Evolutionary conservation across 495 filamentous ascomycete species (phyloP), one percentile per base, ranked within the genome.

Genomic region (Mytilinidion resinicola): DNA sequence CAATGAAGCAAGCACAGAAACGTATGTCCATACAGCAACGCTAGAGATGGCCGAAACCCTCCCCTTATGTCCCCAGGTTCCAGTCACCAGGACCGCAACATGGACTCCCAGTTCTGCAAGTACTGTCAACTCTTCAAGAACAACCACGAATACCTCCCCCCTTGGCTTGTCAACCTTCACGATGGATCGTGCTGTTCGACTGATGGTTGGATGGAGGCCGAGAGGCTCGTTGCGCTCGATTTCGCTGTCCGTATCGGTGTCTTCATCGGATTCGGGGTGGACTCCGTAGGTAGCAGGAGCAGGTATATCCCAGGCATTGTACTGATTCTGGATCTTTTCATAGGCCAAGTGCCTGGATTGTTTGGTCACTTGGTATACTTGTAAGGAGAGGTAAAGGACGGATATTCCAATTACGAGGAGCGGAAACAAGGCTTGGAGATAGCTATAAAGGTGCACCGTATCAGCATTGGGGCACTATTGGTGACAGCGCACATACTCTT

Each of bases 371-470:
- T 71, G 73, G 65, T 81, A 69, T 53, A 73, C 72, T 61, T 84
- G 82, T 55, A 81, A 51, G 42, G 77, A 33, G 52, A 96, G 80
- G 62, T 82, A 76, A 19, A 89, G 66, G 41, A 90, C 68, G 1
- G 95, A 99, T 10, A 86, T 59, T 51, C 74, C 81, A 69, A 87
- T 82, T 43, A 85, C 75, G 33, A 82, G 73, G 51, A 95, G 79
- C 58, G 95, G 95, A 39, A 96, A 80, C 38, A 93, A 74, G 54
- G 89, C 82, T 74, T 90, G 86, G 42, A 99, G 81, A 69, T 89
- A 89, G 70, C 92, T 97, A 70, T 65, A 54, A 48, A 12, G 19
- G 11, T 57, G 10, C 14, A 55, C n/a, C 41, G 51, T 37, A 47
- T 55, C 42, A 56, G 46, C 49, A 46, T 1, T 56, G 1, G 38